Percentiles rank a stretch among this genome's conserved stretches.
phyloP scores from a whole-genome alignment of 345 rosid genomes.

The Lepidium didymum region DNA sequence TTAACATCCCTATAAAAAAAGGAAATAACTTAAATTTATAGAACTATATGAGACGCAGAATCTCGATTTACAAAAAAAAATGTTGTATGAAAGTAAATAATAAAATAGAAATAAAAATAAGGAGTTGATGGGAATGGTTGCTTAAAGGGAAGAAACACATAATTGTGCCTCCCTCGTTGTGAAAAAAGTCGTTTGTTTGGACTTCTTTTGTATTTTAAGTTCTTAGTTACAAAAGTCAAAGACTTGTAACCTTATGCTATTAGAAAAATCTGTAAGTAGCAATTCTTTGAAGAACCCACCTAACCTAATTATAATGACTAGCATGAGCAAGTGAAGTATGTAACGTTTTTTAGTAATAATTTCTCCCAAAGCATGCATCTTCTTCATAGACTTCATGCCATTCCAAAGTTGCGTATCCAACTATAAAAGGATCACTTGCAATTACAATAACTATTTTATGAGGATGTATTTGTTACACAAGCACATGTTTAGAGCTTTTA shows the following conservation, averaged over 20 bases:
- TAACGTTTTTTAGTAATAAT: not conserved
- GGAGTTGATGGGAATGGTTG: slow-evolving; percentile 8
- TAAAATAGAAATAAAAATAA: not conserved
- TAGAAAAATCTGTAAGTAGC: not conserved
- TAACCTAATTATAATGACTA: slow-evolving; percentile 5
- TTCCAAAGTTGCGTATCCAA: slow-evolving; percentile 18
- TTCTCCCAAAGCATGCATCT: not conserved
- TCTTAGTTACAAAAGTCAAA: slow-evolving; percentile 1
- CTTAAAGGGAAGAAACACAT: slow-evolving; percentile 24
- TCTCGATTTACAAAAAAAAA: not conserved
- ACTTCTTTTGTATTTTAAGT: not conserved
- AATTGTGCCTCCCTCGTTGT: not conserved
- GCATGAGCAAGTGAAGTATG: not conserved
- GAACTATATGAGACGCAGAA: not conserved
- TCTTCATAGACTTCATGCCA: slow-evolving; percentile 3
- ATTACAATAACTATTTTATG: not conserved
- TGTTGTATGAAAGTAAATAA: not conserved
- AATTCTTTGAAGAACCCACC: not conserved
- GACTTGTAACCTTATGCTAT: slow-evolving; percentile 10
- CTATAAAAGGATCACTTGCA: not conserved
- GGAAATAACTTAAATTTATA: too few species aligned
- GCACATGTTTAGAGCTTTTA: not conserved
- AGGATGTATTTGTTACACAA: not conserved
- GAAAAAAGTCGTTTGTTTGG: slow-evolving; percentile 3
- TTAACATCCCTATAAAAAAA: too few species aligned